Percentiles rank a stretch among this genome's conserved stretches.
Conservation (phyloP, 257 asterid species). For the Solanum clarkiae region DNA sequence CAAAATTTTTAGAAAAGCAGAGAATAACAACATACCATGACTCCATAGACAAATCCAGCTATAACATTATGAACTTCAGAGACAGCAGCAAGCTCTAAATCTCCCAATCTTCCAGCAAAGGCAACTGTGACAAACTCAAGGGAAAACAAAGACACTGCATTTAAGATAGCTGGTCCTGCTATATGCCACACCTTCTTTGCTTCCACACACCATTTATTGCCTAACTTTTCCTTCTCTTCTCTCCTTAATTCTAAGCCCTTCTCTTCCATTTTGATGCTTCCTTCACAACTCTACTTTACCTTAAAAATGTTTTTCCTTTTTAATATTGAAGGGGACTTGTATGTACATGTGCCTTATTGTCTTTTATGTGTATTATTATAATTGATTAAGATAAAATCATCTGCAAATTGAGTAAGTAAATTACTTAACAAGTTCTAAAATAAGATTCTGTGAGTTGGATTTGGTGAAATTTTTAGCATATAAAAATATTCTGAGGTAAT, state of each 20-base stretch:
- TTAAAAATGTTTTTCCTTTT: not conserved
- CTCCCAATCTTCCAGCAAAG: slow-evolving; percentile 23
- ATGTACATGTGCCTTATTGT: not conserved
- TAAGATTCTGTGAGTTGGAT: not conserved
- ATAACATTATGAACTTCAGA: slow-evolving; percentile 21
- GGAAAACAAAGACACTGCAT: slow-evolving; percentile 19
- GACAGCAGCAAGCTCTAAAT: slow-evolving; percentile 26
- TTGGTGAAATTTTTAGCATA: not conserved
- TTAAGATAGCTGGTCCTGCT: slow-evolving; percentile 21
- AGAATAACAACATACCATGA: slow-evolving; percentile 8
- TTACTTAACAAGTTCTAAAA: not conserved
- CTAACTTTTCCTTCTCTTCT: not conserved
- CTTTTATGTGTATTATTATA: not conserved
- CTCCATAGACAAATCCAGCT: slow-evolving; percentile 21
- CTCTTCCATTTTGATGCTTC: not conserved
- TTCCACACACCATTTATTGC: slow-evolving; percentile 7
- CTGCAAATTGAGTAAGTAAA: not conserved
- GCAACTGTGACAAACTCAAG: slow-evolving; percentile 15
- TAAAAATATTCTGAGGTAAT: not conserved
- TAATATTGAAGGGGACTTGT: not conserved
- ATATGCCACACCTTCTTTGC: slow-evolving; percentile 21
- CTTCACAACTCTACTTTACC: not conserved
- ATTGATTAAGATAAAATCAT: not conserved
- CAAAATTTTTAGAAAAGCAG: no score
- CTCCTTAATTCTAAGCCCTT: not conserved